Conservation (phyloP, 345 rosid species). For the Eucalyptus tenuipes region DNA sequence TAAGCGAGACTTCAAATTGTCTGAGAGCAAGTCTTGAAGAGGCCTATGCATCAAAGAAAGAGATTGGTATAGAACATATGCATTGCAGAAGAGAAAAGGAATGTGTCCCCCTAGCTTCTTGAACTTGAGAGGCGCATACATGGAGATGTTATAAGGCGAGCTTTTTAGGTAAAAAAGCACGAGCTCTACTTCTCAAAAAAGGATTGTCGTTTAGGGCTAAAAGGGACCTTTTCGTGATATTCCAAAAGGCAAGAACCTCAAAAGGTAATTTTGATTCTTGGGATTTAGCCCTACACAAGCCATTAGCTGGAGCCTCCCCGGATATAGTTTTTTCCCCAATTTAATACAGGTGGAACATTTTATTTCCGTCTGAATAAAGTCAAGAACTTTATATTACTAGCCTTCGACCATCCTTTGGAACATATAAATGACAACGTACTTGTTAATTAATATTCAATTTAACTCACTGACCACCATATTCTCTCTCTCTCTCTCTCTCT, state of each 20-base stretch:
- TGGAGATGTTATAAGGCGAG: neutral
- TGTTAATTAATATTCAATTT: constrained; percentile 10
- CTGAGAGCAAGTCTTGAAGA: neutral
- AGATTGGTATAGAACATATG: neutral
- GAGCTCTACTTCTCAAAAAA: neutral
- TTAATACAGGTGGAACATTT: constrained; percentile 1
- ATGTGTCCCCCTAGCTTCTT: neutral
- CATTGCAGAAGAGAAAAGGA: neutral
- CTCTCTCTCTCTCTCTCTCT: constrained; percentile 12
- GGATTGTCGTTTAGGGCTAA: constrained; percentile 18
- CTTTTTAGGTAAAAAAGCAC: neutral
- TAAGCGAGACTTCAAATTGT: neutral
- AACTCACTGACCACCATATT: constrained; percentile 33
- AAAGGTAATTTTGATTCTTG: constrained; percentile 25
- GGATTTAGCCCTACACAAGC: constrained; percentile 43
- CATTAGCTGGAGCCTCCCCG: constrained; percentile 34
- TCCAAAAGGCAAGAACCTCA: constrained; percentile 31
- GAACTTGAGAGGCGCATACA: neutral
- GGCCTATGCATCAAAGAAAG: neutral
- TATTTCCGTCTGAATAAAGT: constrained; percentile 37
- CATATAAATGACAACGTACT: constrained; percentile 8
- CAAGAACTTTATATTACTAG: constrained; percentile 19
- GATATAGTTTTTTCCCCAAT: constrained; percentile 3
- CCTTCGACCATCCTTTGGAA: constrained; percentile 15
- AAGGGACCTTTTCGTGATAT: constrained; percentile 66